A percentile compares a stretch with the other conserved stretches of the same genome.
phyloP scores from a whole-genome alignment of 2,329 filamentous ascomycete genomes.

The Fusarium pseudonygamai region DNA sequence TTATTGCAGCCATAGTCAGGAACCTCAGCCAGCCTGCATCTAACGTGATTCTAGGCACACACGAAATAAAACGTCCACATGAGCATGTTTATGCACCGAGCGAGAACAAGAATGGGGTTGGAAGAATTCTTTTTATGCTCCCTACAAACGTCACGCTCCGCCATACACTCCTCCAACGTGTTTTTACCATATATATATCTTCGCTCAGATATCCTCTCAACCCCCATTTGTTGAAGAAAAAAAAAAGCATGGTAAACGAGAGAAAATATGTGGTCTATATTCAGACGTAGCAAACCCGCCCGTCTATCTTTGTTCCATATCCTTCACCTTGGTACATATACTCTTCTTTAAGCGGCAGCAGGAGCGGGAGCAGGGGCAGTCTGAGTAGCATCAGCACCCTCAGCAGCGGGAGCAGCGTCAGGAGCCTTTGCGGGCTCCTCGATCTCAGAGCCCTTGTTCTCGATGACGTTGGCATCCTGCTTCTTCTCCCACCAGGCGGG shows the following conservation, averaged over 20 bases:
- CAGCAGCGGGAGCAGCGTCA: constrained; percentile 46
- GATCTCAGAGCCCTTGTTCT: constrained; percentile 53
- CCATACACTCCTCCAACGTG: constrained; percentile 16
- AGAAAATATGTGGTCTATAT: constrained; percentile 37
- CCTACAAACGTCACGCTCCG: constrained; percentile 26
- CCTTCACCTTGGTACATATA: constrained; percentile 2
- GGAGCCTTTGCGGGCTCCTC: constrained; percentile 47
- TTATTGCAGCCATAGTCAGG: constrained; percentile 33
- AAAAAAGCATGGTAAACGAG: constrained; percentile 32
- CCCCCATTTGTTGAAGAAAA: constrained; percentile 11
- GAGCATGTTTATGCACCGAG: constrained; percentile 1
- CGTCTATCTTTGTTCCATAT: constrained; percentile 28
- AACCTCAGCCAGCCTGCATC: constrained; percentile 21
- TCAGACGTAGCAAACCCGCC: constrained; percentile 27
- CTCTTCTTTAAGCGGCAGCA: constrained; percentile 46
- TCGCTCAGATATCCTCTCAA: constrained; percentile 21
- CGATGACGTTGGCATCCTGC: constrained; percentile 49
- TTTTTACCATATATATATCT: constrained; percentile 21
- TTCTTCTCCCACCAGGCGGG: constrained; percentile 72
- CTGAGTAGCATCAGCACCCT: constrained; percentile 48
- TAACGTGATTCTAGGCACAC: constrained; percentile 5
- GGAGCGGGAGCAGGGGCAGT: constrained; percentile 43
- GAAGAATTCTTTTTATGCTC: constrained; percentile 3
- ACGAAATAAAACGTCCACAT: constrained; percentile 1
- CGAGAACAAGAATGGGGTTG: background rate